These are phyloP conservation scores for Pelargonium cotyledonis DNA, from an alignment of 441 rosid genomes.

Conservation along the genomic window DNA sequence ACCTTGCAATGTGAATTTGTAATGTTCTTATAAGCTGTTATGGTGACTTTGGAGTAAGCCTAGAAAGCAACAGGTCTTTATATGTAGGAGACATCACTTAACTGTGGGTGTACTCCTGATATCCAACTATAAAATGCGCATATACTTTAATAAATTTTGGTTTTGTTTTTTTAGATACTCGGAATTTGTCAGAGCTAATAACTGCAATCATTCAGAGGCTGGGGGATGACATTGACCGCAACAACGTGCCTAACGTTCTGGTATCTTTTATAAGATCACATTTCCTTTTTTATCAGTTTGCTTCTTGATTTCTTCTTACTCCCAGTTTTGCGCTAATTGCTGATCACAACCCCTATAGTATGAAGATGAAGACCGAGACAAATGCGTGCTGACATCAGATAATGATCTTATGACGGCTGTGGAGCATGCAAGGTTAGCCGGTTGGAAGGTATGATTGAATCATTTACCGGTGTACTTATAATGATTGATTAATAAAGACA, in stretches of 20 bases:
- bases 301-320: slow-evolving; percentile 3
- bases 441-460: slow-evolving; percentile 60
- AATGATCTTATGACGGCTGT: slow-evolving; percentile 73
- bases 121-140: not conserved
- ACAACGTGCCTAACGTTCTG: slow-evolving; percentile 76
- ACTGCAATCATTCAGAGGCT: slow-evolving; percentile 81
- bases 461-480: not conserved
- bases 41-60: not conserved
- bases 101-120: not conserved
- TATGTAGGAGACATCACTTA: too few species aligned
- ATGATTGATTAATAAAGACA: not conserved
- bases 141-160: slow-evolving; percentile 2
- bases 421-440: slow-evolving; percentile 76
- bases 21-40: not conserved
- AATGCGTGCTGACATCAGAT: slow-evolving; percentile 83
- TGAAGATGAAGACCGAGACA: slow-evolving; percentile 93
- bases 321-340: slow-evolving; percentile 15
- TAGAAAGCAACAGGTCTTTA: not conserved
- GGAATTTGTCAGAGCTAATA: slow-evolving; percentile 65
- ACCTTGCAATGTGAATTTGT: not conserved
- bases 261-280: slow-evolving; percentile 29
- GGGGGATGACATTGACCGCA: slow-evolving; percentile 72
- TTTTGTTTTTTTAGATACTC: slow-evolving; percentile 40
- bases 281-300: not conserved
- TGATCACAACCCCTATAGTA: slow-evolving; percentile 40